phyloP scores from a whole-genome alignment of 495 filamentous ascomycete species.

The Penicillium robsamsonii region DNA sequence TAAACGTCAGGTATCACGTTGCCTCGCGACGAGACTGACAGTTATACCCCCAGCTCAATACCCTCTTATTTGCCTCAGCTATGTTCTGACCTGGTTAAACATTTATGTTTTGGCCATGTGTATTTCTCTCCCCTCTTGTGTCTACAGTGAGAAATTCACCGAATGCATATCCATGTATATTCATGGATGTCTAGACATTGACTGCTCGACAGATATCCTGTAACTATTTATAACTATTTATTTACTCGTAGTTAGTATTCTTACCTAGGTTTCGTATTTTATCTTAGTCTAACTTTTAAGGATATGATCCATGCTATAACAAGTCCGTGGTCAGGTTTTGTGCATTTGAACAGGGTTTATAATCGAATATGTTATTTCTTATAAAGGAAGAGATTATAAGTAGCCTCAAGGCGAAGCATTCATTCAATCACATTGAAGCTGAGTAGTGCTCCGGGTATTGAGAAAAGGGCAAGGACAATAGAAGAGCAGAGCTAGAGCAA shows the following conservation, averaged over 20 bases:
- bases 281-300: no score
- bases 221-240: not conserved
- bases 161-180: not conserved
- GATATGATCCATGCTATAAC: no score
- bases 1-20: not conserved
- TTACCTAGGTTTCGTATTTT: no score
- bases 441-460: conserved; percentile 1
- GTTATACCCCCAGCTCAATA: conserved; percentile 4
- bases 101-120: not conserved
- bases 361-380: not conserved
- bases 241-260: not conserved
- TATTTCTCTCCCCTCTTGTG: not conserved
- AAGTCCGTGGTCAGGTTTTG: not conserved
- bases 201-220: not conserved
- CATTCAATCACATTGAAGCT: conserved; percentile 1
- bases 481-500: not conserved
- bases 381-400: not conserved
- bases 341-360: not conserved
- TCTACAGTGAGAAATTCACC: not conserved
- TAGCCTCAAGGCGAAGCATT: conserved; percentile 1
- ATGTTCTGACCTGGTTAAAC: not conserved
- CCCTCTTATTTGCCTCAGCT: not conserved
- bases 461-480: conserved; percentile 1
- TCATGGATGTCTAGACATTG: not conserved
- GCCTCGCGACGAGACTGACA: not conserved